Conservation (phyloP, 441 rosid species). For the Syzygium syzygioides region DNA sequence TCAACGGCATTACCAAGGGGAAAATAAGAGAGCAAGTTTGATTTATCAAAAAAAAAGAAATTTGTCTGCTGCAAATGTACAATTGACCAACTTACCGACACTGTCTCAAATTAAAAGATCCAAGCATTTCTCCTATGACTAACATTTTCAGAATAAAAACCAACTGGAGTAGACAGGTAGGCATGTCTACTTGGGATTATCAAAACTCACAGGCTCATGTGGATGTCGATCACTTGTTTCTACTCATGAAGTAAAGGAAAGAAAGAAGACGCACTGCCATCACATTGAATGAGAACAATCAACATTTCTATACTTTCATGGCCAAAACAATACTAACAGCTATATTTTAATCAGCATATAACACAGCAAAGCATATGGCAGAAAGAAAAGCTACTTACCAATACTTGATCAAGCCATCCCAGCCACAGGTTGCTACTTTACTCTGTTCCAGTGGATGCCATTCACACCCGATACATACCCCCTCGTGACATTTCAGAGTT, state of each 20-base stretch:
- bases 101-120: not conserved
- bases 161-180: not conserved
- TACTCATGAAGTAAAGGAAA: not conserved
- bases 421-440: conserved; percentile 99
- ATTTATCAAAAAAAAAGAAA: not conserved
- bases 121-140: not conserved
- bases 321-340: not conserved
- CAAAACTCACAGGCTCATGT: not conserved
- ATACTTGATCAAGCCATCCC: conserved; percentile 99
- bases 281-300: not conserved
- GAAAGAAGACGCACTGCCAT: not conserved
- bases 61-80: not conserved
- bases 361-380: not conserved
- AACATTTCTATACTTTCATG: not conserved
- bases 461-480: conserved; percentile 84
- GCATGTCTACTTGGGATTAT: not conserved
- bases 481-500: conserved; percentile 86
- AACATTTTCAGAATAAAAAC: not conserved
- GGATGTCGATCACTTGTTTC: not conserved
- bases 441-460: conserved; percentile 99
- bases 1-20: not conserved
- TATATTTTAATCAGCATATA: not conserved
- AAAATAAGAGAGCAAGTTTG: not conserved
- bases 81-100: not conserved
- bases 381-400: conserved; percentile 51